A percentile compares a stretch with the other conserved stretches of the same genome.
These are phyloP conservation scores for Arctium minus DNA, from an alignment of 129 eudicot genomes.

Conservation along the genomic window DNA sequence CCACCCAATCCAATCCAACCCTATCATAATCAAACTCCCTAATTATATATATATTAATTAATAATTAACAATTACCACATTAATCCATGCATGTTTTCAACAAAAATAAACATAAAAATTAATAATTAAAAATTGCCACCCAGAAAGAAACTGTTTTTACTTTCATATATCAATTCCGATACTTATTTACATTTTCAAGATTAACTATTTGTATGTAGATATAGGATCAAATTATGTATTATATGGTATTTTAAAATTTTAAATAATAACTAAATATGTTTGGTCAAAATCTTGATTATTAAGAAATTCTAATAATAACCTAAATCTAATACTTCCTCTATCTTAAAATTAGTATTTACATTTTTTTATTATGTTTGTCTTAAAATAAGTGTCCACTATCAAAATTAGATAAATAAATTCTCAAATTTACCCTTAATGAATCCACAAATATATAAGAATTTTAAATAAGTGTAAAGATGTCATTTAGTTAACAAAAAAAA, in stretches of 20 bases:
- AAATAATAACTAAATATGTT: background rate
- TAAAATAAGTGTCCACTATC: no score
- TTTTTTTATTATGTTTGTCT: no score
- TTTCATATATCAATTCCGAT: background rate
- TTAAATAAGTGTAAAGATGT: no score
- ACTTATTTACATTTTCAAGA: background rate
- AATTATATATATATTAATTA: background rate
- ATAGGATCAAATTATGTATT: background rate
- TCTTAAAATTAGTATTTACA: no score
- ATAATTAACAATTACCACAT: background rate
- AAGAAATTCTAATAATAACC: background rate
- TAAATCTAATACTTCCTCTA: background rate
- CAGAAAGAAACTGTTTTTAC: background rate
- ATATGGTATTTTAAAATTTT: background rate
- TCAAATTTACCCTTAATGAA: no score
- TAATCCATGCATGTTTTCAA: constrained; percentile 19
- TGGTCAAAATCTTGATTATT: background rate
- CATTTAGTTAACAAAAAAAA: no score
- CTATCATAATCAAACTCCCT: constrained; percentile 8
- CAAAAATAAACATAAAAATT: background rate
- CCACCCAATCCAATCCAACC: background rate
- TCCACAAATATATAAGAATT: no score
- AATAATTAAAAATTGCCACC: background rate
- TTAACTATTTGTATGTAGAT: background rate
- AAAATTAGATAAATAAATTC: no score